Evolutionary conservation across 2,329 filamentous ascomycete species (phyloP).

Genomic region (Sodiomyces alkalinus): DNA sequence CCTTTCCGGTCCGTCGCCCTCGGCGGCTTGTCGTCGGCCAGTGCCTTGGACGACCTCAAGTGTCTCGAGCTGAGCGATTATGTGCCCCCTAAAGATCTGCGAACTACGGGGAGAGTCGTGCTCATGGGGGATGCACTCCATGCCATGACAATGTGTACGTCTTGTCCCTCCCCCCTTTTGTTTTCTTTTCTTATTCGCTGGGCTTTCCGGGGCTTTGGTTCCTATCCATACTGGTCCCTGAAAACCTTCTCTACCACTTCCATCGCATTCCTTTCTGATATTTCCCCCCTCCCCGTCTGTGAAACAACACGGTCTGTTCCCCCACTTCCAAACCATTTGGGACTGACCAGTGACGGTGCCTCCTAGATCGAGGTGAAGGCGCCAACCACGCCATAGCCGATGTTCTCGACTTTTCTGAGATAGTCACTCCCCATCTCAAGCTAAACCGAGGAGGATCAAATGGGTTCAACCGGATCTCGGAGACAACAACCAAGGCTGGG

Average conservation of each 20-base stretch:
- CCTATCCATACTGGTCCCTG: background rate
- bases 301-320: too few relatives aligned
- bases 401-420: conserved; percentile 26
- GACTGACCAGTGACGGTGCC: too few relatives aligned
- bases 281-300: background rate
- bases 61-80: conserved; percentile 32
- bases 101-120: conserved; percentile 23
- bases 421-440: conserved; percentile 11
- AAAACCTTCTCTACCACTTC: background rate
- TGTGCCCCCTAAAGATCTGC: conserved; percentile 20
- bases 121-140: conserved; percentile 41
- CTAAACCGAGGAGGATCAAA: background rate
- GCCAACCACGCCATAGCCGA: conserved; percentile 42
- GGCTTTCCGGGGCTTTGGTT: background rate
- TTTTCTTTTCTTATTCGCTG: too few relatives aligned
- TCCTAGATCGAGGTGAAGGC: conserved; percentile 43
- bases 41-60: conserved; percentile 23
- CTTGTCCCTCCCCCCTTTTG: conserved; percentile 1
- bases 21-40: conserved; percentile 21
- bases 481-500: too few relatives aligned
- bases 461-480: too few relatives aligned
- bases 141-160: conserved; percentile 45
- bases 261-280: background rate
- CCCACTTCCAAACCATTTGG: too few relatives aligned
- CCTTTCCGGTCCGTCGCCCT: conserved; percentile 29